A percentile compares a stretch with the other conserved stretches of the same genome.
These are phyloP conservation scores for Emericellopsis atlantica DNA, from an alignment of 2,329 filamentous ascomycete species.

Conservation along the genomic window DNA sequence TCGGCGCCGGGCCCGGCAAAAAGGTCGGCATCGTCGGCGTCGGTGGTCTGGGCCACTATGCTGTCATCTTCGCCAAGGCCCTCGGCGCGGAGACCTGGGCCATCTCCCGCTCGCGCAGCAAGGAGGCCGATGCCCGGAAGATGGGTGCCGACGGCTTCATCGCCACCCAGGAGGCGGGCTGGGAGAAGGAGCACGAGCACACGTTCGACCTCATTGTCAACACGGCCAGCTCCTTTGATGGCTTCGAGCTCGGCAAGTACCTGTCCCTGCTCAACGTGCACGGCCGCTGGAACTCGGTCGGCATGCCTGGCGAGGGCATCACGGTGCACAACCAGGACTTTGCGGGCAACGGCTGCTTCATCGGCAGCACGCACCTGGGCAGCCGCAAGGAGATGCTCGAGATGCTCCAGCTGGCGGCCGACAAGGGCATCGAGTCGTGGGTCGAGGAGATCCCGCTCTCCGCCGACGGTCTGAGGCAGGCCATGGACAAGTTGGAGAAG, in stretches of 20 bases:
- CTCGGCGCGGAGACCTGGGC: slow-evolving; percentile 50
- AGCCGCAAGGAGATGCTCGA: slow-evolving; percentile 56
- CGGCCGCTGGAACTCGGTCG: slow-evolving; percentile 68
- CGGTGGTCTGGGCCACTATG: slow-evolving; percentile 62
- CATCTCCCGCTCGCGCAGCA: slow-evolving; percentile 46
- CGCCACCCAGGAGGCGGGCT: slow-evolving; percentile 42
- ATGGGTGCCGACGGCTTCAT: slow-evolving; percentile 51
- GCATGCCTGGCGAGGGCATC: slow-evolving; percentile 63
- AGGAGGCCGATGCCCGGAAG: slow-evolving; percentile 44
- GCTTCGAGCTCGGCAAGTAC: slow-evolving; percentile 59
- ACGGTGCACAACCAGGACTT: slow-evolving; percentile 63
- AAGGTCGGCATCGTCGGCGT: slow-evolving; percentile 61
- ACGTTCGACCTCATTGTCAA: slow-evolving; percentile 69
- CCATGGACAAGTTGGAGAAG: slow-evolving; percentile 55
- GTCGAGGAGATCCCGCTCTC: slow-evolving; percentile 63
- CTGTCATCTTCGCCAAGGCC: slow-evolving; percentile 56
- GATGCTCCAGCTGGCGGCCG: slow-evolving; percentile 60
- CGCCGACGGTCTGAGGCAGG: slow-evolving; percentile 56
- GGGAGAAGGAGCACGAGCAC: slow-evolving; percentile 43
- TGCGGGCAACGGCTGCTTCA: slow-evolving; percentile 59
- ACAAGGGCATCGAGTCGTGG: slow-evolving; percentile 59
- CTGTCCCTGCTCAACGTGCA: slow-evolving; percentile 71
- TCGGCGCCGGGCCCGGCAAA: slow-evolving; percentile 61
- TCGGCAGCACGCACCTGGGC: slow-evolving; percentile 60
- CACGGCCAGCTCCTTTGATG: slow-evolving; percentile 56